Percentiles rank a stretch among this genome's conserved stretches.
These are phyloP conservation scores for Botrytis aclada DNA, from an alignment of 2,329 filamentous ascomycete species.

Conservation along the genomic window DNA sequence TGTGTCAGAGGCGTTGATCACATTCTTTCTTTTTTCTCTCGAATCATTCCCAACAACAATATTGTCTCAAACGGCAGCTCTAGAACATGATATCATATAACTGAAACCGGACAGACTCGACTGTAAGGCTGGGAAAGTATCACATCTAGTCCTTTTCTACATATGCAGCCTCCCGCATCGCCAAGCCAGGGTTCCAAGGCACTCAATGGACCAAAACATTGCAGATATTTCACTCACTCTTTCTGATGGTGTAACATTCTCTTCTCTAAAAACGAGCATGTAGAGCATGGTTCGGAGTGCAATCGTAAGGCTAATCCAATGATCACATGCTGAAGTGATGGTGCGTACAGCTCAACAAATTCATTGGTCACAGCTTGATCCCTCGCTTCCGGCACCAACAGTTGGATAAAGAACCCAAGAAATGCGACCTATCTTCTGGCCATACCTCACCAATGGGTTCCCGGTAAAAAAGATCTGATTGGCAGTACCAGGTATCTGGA, in stretches of 20 bases:
- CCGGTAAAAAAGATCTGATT: neutral
- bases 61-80: neutral
- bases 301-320: no score
- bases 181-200: neutral
- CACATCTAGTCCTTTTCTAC: neutral
- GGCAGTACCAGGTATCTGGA: slow-evolving; percentile 9
- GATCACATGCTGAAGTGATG: neutral
- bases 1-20: neutral
- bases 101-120: neutral
- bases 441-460: neutral
- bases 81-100: neutral
- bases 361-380: neutral
- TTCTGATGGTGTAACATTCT: neutral
- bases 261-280: neutral
- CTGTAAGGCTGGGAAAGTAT: slow-evolving; percentile 1
- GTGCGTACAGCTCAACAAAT: neutral
- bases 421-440: neutral
- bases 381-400: neutral
- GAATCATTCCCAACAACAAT: neutral
- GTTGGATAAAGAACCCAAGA: neutral
- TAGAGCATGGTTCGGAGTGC: neutral
- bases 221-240: neutral
- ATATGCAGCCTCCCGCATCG: slow-evolving; percentile 10
- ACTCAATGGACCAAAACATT: neutral
- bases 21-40: neutral